Base-by-base conservation (phyloP, 2,329 filamentous ascomycete species). In the Colletotrichum orchidophilum region DNA sequence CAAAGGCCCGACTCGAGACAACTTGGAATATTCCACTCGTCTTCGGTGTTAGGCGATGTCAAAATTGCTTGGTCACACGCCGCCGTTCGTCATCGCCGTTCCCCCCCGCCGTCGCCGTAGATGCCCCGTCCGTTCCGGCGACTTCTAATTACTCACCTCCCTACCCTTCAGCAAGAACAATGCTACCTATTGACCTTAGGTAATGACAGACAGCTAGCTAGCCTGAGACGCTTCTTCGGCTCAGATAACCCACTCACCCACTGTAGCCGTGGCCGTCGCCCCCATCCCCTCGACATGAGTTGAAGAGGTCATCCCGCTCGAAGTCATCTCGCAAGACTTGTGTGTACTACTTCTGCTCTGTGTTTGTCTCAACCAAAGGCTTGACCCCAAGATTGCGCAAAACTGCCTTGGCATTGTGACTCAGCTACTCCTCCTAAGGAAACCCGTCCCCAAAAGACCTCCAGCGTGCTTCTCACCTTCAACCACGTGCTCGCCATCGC, bases 401-500 rank as follows among this genome's bases (percentile, higher is more conserved):
- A 26, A 3, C n/a, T 9, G 3, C 29, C 29, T 35, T 42, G 42
- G 59, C 46, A 21, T 46, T 62, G 33, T 63, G 52, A 65, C 62
- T 65, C 62, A 65, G 62, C 62, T 46, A 24, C n/a, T 46, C 8
- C 39, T 46, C 39, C 39, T 8, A 3, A n/a, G 18, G 4, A n/a
- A 15, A 18, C 3, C 6, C n/a, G n/a, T n/a, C 33, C 12, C 5
- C 50, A 9, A 24, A 31, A 24, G 33, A 9, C 11, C 21, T 27
- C 62, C 62, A 50, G 59, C 62, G 53, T 64, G 62, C 35, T 52
- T 65, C 62, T 57, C 52, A 21, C 35, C 49, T 42, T 42, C 8
- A n/a, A 63, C 60, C 60, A 59, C 62, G 62, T 65, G 62, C 62
- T 65, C 52, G 53, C 62, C 62, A n/a, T 59, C 52, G n/a, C 52